Conservation (phyloP, 345 rosid species). For the Excoecaria cochinchinensis region DNA sequence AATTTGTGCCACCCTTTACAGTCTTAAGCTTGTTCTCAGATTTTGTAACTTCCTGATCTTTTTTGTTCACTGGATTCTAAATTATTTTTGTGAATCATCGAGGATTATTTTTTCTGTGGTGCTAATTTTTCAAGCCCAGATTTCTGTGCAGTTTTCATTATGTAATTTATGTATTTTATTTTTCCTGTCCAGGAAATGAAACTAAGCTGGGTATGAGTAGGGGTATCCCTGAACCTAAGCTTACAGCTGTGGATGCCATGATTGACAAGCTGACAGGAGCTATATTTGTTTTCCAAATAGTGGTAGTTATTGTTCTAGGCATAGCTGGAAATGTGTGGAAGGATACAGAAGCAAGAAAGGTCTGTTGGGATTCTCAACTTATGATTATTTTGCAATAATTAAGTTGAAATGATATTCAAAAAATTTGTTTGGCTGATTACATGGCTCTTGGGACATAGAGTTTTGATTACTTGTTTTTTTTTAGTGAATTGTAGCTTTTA, state of each 20-base stretch:
- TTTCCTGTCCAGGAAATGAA: constrained; percentile 63
- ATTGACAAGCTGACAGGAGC: constrained; percentile 99
- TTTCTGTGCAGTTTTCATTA: constrained; percentile 14
- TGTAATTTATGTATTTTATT: neutral
- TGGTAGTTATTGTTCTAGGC: constrained; percentile 90
- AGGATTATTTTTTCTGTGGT: neutral
- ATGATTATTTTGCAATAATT: neutral
- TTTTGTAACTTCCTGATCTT: neutral
- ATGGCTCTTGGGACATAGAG: neutral
- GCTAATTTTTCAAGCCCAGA: neutral
- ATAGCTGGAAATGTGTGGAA: constrained; percentile 98
- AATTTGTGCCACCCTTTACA: neutral
- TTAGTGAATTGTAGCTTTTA: neutral
- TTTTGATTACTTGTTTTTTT: neutral
- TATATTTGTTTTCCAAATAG: constrained; percentile 94
- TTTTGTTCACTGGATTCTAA: neutral
- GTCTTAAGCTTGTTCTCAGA: neutral
- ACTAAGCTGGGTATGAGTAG: constrained; percentile 98
- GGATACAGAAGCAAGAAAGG: constrained; percentile 97
- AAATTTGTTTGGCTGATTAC: neutral
- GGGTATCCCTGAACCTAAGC: constrained; percentile 97
- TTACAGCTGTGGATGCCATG: constrained; percentile 99
- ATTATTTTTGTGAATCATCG: neutral
- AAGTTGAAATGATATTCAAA: neutral
- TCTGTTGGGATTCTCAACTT: constrained; percentile 20